Conservation (phyloP, 2,329 filamentous ascomycete species). For the Didymella keratinophila region DNA sequence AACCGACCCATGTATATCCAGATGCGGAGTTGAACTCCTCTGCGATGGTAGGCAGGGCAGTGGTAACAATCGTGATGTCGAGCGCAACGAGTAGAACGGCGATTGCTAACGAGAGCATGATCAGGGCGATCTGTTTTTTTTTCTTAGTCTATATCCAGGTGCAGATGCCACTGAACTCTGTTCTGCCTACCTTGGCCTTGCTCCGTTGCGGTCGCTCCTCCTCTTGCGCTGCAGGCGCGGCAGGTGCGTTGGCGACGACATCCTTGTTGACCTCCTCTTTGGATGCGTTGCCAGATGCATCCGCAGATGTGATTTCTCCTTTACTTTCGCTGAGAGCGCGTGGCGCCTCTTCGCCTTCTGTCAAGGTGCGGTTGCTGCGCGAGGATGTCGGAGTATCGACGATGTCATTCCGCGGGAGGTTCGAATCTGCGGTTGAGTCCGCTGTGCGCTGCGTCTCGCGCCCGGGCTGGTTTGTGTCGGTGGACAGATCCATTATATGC, state of each 20-base stretch:
- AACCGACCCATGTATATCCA: constrained; percentile 64
- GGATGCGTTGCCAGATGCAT: background rate
- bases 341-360: constrained; percentile 14
- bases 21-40: constrained; percentile 60
- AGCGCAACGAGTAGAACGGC: constrained; percentile 67
- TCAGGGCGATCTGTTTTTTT: constrained; percentile 50
- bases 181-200: constrained; percentile 40
- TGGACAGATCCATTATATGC: constrained; percentile 19
- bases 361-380: constrained; percentile 25
- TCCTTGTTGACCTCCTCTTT: constrained; percentile 10
- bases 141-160: too few relatives aligned
- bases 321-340: constrained; percentile 4
- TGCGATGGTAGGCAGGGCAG: constrained; percentile 67
- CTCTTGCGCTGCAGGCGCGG: constrained; percentile 22
- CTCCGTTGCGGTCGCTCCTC: constrained; percentile 45
- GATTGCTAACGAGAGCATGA: constrained; percentile 60
- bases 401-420: constrained; percentile 15
- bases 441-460: constrained; percentile 6
- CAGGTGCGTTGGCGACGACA: constrained; percentile 15
- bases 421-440: constrained; percentile 7
- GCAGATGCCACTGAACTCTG: too few relatives aligned
- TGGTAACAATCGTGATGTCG: constrained; percentile 70
- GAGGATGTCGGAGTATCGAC: constrained; percentile 23
- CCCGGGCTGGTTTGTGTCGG: constrained; percentile 11
- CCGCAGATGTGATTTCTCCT: constrained; percentile 6